These are phyloP conservation scores for Kazachstania taianensis DNA, from an alignment of 805 yeast species.

Conservation along the genomic window DNA sequence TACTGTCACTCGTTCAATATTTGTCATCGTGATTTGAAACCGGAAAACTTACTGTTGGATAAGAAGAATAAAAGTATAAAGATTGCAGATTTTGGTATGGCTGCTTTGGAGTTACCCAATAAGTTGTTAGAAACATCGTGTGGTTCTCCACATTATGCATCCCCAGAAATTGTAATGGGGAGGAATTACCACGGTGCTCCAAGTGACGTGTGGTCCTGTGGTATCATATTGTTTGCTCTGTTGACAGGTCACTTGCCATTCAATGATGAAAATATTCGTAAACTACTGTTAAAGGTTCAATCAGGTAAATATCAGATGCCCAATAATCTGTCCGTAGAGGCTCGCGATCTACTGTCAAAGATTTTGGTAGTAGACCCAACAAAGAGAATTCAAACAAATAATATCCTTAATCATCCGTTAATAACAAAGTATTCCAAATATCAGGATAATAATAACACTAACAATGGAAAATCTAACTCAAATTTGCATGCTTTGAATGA, in stretches of 20 bases:
- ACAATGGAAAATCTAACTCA: conserved; percentile 21
- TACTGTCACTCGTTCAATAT: conserved; percentile 76
- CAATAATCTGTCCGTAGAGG: conserved; percentile 47
- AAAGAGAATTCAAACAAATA: conserved; percentile 57
- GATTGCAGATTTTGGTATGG: conserved; percentile 86
- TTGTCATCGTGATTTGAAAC: conserved; percentile 74
- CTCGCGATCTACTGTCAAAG: conserved; percentile 51
- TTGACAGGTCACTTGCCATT: conserved; percentile 76
- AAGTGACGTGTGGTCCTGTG: conserved; percentile 84
- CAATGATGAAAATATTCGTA: conserved; percentile 72
- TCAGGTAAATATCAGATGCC: conserved; percentile 72
- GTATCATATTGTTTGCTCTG: conserved; percentile 69
- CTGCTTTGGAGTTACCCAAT: conserved; percentile 67
- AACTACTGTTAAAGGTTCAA: conserved; percentile 62
- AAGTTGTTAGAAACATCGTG: conserved; percentile 69
- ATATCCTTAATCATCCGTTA: conserved; percentile 68
- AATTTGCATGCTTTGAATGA: conserved; percentile 18
- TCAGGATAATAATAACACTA: conserved; percentile 1
- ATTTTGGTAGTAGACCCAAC: conserved; percentile 66
- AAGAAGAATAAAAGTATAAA: conserved; percentile 52
- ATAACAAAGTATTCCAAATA: conserved; percentile 49
- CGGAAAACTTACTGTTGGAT: conserved; percentile 67
- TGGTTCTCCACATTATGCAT: conserved; percentile 84
- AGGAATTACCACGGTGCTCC: conserved; percentile 74
- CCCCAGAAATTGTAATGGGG: conserved; percentile 78